Conservation (phyloP, 257 asterid genomes). For the Avicennia marina region DNA sequence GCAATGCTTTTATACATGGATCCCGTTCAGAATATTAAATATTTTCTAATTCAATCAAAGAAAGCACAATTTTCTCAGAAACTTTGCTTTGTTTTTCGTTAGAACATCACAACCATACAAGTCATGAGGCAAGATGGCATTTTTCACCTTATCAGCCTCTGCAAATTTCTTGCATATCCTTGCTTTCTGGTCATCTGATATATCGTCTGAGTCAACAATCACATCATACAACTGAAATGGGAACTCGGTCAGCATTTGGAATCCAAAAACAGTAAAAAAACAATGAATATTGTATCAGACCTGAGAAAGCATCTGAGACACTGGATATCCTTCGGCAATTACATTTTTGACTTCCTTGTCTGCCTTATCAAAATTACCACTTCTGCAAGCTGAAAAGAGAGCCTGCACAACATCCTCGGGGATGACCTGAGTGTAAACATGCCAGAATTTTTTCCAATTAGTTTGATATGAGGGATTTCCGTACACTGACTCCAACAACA, state of each 20-base stretch:
- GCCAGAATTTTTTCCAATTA: neutral
- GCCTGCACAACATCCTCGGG: conserved; percentile 60
- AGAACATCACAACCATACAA: no score
- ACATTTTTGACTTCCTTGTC: conserved; percentile 79
- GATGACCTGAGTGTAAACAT: conserved; percentile 50
- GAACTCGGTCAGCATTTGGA: conserved; percentile 29
- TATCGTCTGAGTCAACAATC: conserved; percentile 57
- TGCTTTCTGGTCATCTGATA: conserved; percentile 83
- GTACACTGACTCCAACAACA: neutral
- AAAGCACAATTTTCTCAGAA: no score
- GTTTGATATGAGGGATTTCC: neutral
- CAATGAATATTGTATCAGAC: conserved; percentile 26
- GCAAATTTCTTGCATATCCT: conserved; percentile 86
- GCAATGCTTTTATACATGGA: no score
- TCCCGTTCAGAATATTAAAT: no score
- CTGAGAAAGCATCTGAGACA: conserved; percentile 87
- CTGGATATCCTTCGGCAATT: conserved; percentile 95
- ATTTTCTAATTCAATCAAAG: no score
- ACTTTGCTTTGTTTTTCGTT: no score
- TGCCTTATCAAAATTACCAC: conserved; percentile 78
- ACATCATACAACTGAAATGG: conserved; percentile 66
- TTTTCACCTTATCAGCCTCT: conserved; percentile 83
- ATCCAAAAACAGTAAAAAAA: neutral
- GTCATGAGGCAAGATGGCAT: no score
- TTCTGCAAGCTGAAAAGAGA: conserved; percentile 68